Percentiles rank a stretch among this genome's conserved stretches.
Conservation (phyloP, 2,329 filamentous ascomycete species). For the Thermoascus crustaceus region DNA sequence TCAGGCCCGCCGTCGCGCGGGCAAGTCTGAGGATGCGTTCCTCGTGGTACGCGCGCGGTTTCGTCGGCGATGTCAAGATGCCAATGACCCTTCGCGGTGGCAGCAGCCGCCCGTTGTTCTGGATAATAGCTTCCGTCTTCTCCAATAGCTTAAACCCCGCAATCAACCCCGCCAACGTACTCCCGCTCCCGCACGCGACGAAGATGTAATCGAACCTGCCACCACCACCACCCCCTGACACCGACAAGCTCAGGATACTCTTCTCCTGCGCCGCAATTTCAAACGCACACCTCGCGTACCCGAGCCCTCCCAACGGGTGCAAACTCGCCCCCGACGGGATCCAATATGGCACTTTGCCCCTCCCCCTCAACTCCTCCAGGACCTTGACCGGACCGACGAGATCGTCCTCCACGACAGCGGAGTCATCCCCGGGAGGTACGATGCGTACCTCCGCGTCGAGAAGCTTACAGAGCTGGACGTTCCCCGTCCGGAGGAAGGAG, state of each 20-base stretch:
- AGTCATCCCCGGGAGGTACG: conserved; percentile 43
- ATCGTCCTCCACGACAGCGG: conserved; percentile 55
- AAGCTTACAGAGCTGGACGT: conserved; percentile 23
- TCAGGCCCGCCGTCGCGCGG: conserved; percentile 16
- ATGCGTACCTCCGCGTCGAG: conserved; percentile 39
- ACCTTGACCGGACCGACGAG: conserved; percentile 23
- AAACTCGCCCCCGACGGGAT: conserved; percentile 29
- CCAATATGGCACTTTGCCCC: conserved; percentile 21
- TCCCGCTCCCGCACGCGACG: conserved; percentile 30
- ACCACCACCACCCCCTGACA: too few species aligned
- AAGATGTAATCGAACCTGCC: conserved; percentile 27
- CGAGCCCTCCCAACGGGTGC: conserved; percentile 25
- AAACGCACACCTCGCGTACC: conserved; percentile 25
- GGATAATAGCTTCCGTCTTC: conserved; percentile 10
- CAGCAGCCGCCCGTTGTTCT: neutral
- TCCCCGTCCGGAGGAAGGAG: conserved; percentile 17
- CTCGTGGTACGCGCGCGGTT: conserved; percentile 20
- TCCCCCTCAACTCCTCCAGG: conserved; percentile 15
- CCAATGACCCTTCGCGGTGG: conserved; percentile 20
- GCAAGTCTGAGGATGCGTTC: conserved; percentile 23
- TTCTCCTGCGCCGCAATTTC: conserved; percentile 26
- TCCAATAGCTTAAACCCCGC: conserved; percentile 27
- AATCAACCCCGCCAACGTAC: conserved; percentile 27
- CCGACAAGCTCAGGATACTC: too few species aligned
- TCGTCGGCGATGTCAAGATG: conserved; percentile 26